Percentiles rank a stretch among this genome's conserved stretches.
phyloP scores from a whole-genome alignment of 202 grass and related monocot genomes.

The Elaeis oleifera region DNA sequence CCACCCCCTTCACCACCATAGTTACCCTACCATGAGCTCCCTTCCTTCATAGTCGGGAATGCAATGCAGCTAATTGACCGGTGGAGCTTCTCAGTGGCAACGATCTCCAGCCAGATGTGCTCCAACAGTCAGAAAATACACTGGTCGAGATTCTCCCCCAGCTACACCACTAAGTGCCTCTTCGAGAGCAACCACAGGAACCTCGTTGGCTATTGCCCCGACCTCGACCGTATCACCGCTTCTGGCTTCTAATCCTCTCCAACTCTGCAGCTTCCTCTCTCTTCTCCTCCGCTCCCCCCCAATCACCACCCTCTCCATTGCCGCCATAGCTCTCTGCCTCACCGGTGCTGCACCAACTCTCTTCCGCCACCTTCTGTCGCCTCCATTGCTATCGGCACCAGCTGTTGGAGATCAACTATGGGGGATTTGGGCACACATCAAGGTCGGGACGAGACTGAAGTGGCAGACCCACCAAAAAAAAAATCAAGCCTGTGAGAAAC shows the following conservation, averaged over 20 bases:
- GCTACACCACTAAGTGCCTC: slow-evolving; percentile 32
- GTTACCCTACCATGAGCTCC: slow-evolving; percentile 32
- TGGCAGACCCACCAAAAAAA: slow-evolving; percentile 37
- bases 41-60: slow-evolving; percentile 27
- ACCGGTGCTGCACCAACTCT: neutral
- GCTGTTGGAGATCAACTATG: neutral
- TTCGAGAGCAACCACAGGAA: slow-evolving; percentile 60
- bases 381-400: too few relatives aligned
- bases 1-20: neutral
- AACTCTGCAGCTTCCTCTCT: slow-evolving; percentile 59
- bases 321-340: neutral
- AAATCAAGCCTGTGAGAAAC: too few relatives aligned
- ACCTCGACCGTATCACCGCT: slow-evolving; percentile 50
- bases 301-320: slow-evolving; percentile 15
- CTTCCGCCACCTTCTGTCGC: neutral
- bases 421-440: slow-evolving; percentile 8
- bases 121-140: slow-evolving; percentile 61
- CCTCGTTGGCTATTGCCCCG: slow-evolving; percentile 13
- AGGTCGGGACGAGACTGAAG: slow-evolving; percentile 40
- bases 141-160: slow-evolving; percentile 36
- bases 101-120: slow-evolving; percentile 42
- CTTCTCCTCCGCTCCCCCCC: slow-evolving; percentile 39
- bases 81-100: slow-evolving; percentile 42
- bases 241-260: slow-evolving; percentile 43
- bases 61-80: slow-evolving; percentile 41